Evolutionary conservation across 2,329 filamentous ascomycete species (phyloP).

Genomic region (Aureobasidium lini): DNA sequence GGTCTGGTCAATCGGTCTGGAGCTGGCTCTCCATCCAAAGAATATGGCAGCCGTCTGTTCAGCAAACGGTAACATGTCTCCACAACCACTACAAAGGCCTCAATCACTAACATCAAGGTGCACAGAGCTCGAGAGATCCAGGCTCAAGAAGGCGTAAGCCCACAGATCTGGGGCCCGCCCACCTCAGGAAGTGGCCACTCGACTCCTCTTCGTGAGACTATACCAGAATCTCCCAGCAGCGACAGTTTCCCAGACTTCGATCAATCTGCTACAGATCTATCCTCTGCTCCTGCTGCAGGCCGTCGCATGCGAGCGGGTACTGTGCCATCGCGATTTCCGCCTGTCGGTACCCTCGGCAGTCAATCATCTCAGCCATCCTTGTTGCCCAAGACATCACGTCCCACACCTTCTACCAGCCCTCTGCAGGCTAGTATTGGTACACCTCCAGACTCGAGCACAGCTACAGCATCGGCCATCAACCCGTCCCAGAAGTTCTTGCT

Average conservation of each 20-base stretch:
- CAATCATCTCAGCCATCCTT: conserved; percentile 51
- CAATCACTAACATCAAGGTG: neutral
- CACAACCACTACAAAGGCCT: neutral
- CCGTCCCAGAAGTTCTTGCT: conserved; percentile 42
- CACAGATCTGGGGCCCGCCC: conserved; percentile 79
- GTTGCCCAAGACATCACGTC: conserved; percentile 71
- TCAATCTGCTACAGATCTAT: conserved; percentile 56
- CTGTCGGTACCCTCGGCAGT: conserved; percentile 57
- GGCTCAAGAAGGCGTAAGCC: conserved; percentile 80
- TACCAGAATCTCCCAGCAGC: conserved; percentile 85
- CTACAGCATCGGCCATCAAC: conserved; percentile 12
- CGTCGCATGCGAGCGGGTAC: conserved; percentile 87
- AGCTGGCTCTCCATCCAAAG: conserved; percentile 93
- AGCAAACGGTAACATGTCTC: conserved; percentile 71
- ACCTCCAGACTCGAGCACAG: neutral
- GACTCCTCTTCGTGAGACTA: conserved; percentile 91
- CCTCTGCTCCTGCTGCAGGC: conserved; percentile 56
- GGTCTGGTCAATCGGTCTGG: conserved; percentile 62
- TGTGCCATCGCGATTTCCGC: conserved; percentile 88
- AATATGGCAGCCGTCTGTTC: conserved; percentile 73
- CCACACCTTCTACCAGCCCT: conserved; percentile 78
- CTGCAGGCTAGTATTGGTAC: conserved; percentile 49
- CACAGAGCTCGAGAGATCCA: conserved; percentile 88
- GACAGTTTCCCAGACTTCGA: conserved; percentile 92
- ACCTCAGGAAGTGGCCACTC: conserved; percentile 95